These are phyloP conservation scores for Septoria petroselini DNA, from an alignment of 2,329 filamentous ascomycete species.

Conservation along the genomic window DNA sequence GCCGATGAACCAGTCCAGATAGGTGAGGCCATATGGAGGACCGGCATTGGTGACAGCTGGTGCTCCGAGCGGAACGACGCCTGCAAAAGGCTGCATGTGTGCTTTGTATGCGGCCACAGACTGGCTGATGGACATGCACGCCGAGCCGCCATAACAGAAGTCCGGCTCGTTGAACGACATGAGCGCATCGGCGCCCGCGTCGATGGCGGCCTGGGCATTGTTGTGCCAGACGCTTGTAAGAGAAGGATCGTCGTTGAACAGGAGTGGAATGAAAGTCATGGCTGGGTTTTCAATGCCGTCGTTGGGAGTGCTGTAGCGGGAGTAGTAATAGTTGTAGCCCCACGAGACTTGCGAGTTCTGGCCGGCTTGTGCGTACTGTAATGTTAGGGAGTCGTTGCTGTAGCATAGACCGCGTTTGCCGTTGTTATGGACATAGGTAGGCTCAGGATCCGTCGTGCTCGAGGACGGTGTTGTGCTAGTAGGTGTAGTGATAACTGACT, in stretches of 20 bases:
- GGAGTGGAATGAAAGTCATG: constrained; percentile 30
- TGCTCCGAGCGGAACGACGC: constrained; percentile 51
- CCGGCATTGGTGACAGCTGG: constrained; percentile 61
- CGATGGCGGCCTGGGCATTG: constrained; percentile 27
- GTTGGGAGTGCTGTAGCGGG: constrained; percentile 14
- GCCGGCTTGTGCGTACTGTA: constrained; percentile 43
- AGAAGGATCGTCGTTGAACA: constrained; percentile 27
- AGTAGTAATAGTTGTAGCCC: constrained; percentile 32
- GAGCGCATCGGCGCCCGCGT: constrained; percentile 47
- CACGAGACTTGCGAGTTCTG: constrained; percentile 30
- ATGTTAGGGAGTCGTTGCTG: constrained; percentile 56
- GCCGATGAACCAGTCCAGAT: constrained; percentile 52
- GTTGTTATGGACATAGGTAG: constrained; percentile 24
- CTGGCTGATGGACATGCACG: constrained; percentile 51
- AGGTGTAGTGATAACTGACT: background rate
- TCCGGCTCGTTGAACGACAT: constrained; percentile 70
- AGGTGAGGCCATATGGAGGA: constrained; percentile 48
- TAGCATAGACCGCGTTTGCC: constrained; percentile 64
- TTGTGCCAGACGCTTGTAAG: constrained; percentile 25
- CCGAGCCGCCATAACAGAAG: constrained; percentile 47
- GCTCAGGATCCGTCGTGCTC: background rate
- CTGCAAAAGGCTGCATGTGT: constrained; percentile 53
- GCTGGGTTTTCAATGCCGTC: constrained; percentile 26
- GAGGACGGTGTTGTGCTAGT: background rate
- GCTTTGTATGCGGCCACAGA: constrained; percentile 53